Percentiles rank a stretch among this genome's conserved stretches.
These are phyloP conservation scores for Ambispora gerdemannii DNA, from an alignment of 192 early-diverging fungal species.

Conservation along the genomic window DNA sequence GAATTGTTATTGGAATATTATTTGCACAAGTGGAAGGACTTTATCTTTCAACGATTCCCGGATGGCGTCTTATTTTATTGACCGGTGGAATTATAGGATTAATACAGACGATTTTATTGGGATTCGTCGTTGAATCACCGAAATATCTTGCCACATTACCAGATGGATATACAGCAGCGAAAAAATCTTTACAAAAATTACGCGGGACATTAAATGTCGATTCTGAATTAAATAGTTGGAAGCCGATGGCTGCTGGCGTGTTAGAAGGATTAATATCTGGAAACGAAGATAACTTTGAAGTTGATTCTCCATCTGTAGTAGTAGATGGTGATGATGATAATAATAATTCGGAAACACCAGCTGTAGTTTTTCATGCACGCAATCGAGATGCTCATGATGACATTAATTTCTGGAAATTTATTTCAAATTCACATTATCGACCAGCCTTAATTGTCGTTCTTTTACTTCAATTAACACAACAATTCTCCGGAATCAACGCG, in stretches of 20 bases:
- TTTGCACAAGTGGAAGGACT: constrained; percentile 67
- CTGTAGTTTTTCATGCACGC: constrained; percentile 14
- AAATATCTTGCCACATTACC: constrained; percentile 56
- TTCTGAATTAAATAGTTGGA: constrained; percentile 54
- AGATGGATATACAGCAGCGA: constrained; percentile 48
- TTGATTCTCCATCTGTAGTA: background rate
- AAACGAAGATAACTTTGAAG: constrained; percentile 7
- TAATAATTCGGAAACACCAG: constrained; percentile 25
- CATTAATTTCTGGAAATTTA: constrained; percentile 43
- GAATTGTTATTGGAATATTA: constrained; percentile 79
- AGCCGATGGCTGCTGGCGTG: constrained; percentile 27
- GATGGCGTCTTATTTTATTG: constrained; percentile 74
- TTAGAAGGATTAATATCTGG: constrained; percentile 5
- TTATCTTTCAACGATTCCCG: constrained; percentile 53
- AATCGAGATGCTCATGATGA: constrained; percentile 25
- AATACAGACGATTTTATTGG: constrained; percentile 62
- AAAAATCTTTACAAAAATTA: constrained; percentile 51
- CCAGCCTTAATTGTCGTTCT: constrained; percentile 62
- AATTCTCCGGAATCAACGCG: constrained; percentile 88
- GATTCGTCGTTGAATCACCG: constrained; percentile 80
- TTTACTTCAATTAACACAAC: constrained; percentile 75
- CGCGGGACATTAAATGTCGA: constrained; percentile 52
- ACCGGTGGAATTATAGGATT: constrained; percentile 57
- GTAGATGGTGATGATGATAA: constrained; percentile 25
- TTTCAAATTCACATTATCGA: constrained; percentile 50